These are phyloP conservation scores for Leptomonas pyrrhocoris DNA, from an alignment of 208 protist species.

Conservation along the genomic window DNA sequence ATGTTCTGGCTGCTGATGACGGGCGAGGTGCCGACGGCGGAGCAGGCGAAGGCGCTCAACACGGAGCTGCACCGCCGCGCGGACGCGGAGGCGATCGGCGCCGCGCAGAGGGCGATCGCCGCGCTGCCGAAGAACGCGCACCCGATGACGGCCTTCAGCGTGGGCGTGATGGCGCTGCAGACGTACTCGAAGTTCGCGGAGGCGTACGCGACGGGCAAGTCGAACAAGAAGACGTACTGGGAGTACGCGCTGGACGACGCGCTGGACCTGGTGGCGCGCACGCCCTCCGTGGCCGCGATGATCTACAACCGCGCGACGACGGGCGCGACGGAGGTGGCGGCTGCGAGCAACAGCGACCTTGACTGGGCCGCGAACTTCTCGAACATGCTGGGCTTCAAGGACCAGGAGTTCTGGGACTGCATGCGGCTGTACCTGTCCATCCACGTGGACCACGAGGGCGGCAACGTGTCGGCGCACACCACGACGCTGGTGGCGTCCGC, in stretches of 20 bases:
- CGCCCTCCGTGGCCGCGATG: slow-evolving; percentile 87
- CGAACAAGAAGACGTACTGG: slow-evolving; percentile 96
- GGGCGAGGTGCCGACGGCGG: slow-evolving; percentile 93
- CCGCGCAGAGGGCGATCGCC: slow-evolving; percentile 87
- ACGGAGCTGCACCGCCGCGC: slow-evolving; percentile 89
- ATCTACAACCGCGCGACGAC: slow-evolving; percentile 91
- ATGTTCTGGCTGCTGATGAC: slow-evolving; percentile 98
- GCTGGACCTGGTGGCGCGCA: slow-evolving; percentile 91
- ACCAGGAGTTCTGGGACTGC: slow-evolving; percentile 94
- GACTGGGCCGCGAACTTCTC: slow-evolving; percentile 97
- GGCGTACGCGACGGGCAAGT: slow-evolving; percentile 89
- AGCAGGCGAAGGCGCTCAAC: slow-evolving; percentile 70
- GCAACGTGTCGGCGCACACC: slow-evolving; percentile 98
- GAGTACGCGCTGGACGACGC: slow-evolving; percentile 94
- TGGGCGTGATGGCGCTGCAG: slow-evolving; percentile 92
- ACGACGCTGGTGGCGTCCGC: slow-evolving; percentile 96
- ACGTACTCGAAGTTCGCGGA: slow-evolving; percentile 93
- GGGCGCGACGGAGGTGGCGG: slow-evolving; percentile 54
- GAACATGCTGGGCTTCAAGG: slow-evolving; percentile 93
- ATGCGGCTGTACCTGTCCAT: slow-evolving; percentile 98
- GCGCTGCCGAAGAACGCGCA: slow-evolving; percentile 93
- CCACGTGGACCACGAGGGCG: slow-evolving; percentile 96
- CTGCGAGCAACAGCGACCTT: slow-evolving; percentile 53
- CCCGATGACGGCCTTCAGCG: slow-evolving; percentile 95
- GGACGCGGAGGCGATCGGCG: slow-evolving; percentile 48